Evolutionary conservation across 2,329 filamentous ascomycete species (phyloP).

Genomic region (Cadophora sp.): DNA sequence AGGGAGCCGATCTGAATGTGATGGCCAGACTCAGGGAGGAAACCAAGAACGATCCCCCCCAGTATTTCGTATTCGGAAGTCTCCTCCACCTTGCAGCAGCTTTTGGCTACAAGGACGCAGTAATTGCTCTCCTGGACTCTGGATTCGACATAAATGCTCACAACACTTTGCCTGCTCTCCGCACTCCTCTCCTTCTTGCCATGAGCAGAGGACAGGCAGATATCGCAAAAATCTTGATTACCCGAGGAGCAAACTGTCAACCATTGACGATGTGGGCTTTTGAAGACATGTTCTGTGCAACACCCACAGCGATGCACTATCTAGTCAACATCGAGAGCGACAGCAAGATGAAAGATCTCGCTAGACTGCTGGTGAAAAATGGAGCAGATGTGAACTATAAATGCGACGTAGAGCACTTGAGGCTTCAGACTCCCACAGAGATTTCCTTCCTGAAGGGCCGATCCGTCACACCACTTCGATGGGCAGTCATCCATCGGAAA

Average conservation of each 20-base stretch:
- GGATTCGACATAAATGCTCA: neutral
- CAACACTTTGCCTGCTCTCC: neutral
- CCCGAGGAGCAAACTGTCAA: neutral
- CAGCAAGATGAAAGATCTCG: neutral
- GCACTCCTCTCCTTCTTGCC: neutral
- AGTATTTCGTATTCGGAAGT: neutral
- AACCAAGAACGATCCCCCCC: neutral
- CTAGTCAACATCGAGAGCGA: neutral
- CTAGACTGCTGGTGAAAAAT: neutral
- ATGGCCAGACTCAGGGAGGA: neutral
- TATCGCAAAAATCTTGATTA: neutral
- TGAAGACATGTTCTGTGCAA: neutral
- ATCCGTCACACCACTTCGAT: neutral
- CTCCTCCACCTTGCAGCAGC: neutral
- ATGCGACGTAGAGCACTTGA: neutral
- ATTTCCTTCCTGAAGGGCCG: neutral
- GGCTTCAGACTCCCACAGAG: neutral
- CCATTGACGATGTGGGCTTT: neutral
- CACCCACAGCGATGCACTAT: neutral
- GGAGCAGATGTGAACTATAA: constrained; percentile 3
- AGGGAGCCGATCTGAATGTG: neutral
- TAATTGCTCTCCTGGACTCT: neutral
- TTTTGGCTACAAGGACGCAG: neutral
- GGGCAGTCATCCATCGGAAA: neutral
- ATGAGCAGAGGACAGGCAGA: neutral